These are phyloP conservation scores for Chalaropsis thielavioides DNA, from an alignment of 2,329 filamentous ascomycete genomes.

Conservation along the genomic window DNA sequence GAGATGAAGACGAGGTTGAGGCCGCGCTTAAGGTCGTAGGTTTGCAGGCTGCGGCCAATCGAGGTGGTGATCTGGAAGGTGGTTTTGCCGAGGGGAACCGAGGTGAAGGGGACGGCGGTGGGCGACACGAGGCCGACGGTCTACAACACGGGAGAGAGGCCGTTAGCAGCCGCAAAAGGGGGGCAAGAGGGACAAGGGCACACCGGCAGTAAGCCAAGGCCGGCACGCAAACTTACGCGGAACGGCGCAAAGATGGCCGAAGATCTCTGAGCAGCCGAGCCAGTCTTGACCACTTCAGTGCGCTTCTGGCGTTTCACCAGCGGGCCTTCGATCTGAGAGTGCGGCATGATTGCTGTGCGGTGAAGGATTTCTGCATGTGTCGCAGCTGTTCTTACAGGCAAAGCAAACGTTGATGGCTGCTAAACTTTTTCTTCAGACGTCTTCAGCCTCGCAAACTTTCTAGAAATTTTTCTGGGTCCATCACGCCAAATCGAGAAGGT, in stretches of 20 bases:
- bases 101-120: slow-evolving; percentile 78
- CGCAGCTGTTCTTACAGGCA: not conserved
- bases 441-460: slow-evolving; percentile 10
- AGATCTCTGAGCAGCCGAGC: slow-evolving; percentile 31
- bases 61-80: slow-evolving; percentile 97
- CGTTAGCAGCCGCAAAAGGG: not conserved
- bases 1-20: slow-evolving; percentile 90
- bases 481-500: slow-evolving; percentile 14
- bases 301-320: slow-evolving; percentile 66
- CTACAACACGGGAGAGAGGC: slow-evolving; percentile 30
- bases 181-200: too few relatives aligned
- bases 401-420: not conserved
- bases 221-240: slow-evolving; percentile 43
- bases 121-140: slow-evolving; percentile 89
- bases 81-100: slow-evolving; percentile 76
- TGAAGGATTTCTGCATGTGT: not conserved
- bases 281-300: slow-evolving; percentile 26
- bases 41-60: slow-evolving; percentile 78
- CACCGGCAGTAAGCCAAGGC: not conserved
- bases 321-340: slow-evolving; percentile 45
- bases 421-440: slow-evolving; percentile 7
- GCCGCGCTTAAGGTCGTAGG: slow-evolving; percentile 82
- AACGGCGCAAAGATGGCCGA: slow-evolving; percentile 90
- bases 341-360: slow-evolving; percentile 33
- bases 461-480: slow-evolving; percentile 17